A percentile compares a stretch with the other conserved stretches of the same genome.
Conservation (phyloP, 2,329 filamentous ascomycete species). For the Periconia sp. region DNA sequence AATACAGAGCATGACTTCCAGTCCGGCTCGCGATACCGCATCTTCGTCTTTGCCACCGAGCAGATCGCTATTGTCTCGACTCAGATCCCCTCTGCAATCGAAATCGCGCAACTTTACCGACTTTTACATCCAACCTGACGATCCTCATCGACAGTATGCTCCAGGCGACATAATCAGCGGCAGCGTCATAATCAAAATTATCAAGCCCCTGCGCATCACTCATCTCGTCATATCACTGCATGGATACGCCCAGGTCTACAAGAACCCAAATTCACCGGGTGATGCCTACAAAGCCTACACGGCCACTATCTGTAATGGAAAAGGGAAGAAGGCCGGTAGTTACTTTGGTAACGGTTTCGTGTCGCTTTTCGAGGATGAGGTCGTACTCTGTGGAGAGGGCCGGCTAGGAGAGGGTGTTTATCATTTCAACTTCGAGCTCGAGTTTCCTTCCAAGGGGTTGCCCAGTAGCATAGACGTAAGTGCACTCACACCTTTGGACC, state of each 20-base stretch:
- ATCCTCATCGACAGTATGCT: constrained; percentile 75
- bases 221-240: constrained; percentile 78
- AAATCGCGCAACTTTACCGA: constrained; percentile 70
- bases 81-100: constrained; percentile 58
- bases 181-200: constrained; percentile 69
- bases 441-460: constrained; percentile 68
- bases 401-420: constrained; percentile 73
- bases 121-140: constrained; percentile 75
- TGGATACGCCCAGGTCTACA: constrained; percentile 78
- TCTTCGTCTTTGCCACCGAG: constrained; percentile 28
- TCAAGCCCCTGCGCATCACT: constrained; percentile 75
- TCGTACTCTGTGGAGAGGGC: constrained; percentile 77
- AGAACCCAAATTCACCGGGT: constrained; percentile 64
- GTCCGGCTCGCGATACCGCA: constrained; percentile 34
- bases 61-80: constrained; percentile 53
- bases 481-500: constrained; percentile 10
- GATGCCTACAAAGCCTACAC: constrained; percentile 54
- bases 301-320: constrained; percentile 56
- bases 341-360: constrained; percentile 77
- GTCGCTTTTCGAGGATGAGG: constrained; percentile 81
- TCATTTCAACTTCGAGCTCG: constrained; percentile 75
- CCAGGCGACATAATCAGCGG: constrained; percentile 76
- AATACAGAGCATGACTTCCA: constrained; percentile 44
- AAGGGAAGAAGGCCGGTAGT: constrained; percentile 53
- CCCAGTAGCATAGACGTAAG: constrained; percentile 95